Percentiles rank a stretch among this genome's conserved stretches.
phyloP scores from a whole-genome alignment of 2,329 filamentous ascomycete species.

The Geoglossum cookeanum region DNA sequence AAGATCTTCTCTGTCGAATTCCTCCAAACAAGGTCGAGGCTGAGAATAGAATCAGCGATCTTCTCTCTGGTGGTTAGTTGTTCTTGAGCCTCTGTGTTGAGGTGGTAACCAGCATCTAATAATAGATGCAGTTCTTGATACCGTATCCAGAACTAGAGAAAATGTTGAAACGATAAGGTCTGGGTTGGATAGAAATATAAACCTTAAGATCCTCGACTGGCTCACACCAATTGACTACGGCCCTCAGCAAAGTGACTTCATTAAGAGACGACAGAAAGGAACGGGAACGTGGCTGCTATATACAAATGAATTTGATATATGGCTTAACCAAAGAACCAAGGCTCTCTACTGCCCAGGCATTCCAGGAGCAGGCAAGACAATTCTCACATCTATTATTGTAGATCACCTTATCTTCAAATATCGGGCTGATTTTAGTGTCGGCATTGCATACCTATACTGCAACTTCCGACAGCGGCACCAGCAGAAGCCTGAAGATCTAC shows the following conservation, averaged over 20 bases:
- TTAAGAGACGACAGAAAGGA: background rate
- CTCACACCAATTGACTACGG: background rate
- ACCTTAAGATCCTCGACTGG: background rate
- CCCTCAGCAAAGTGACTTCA: background rate
- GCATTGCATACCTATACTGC: background rate
- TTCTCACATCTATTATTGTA: background rate
- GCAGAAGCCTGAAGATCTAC: background rate
- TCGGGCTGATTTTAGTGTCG: background rate
- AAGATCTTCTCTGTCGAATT: slow-evolving; percentile 7
- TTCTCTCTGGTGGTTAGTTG: background rate
- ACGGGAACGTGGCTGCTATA: slow-evolving; percentile 2
- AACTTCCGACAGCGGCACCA: background rate
- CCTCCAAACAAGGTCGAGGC: background rate
- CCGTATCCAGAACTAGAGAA: too few relatives aligned
- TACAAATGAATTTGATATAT: background rate
- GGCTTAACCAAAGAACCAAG: background rate
- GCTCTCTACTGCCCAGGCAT: background rate
- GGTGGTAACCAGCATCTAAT: too few relatives aligned
- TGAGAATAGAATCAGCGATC: background rate
- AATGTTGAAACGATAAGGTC: too few relatives aligned
- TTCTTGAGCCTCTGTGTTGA: too few relatives aligned
- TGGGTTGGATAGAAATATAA: too few relatives aligned
- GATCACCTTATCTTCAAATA: background rate
- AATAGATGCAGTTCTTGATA: too few relatives aligned
- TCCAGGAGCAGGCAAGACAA: background rate